Evolutionary conservation across 352 stramenopile species (phyloP).

Genomic region (Pythium aquatile): DNA sequence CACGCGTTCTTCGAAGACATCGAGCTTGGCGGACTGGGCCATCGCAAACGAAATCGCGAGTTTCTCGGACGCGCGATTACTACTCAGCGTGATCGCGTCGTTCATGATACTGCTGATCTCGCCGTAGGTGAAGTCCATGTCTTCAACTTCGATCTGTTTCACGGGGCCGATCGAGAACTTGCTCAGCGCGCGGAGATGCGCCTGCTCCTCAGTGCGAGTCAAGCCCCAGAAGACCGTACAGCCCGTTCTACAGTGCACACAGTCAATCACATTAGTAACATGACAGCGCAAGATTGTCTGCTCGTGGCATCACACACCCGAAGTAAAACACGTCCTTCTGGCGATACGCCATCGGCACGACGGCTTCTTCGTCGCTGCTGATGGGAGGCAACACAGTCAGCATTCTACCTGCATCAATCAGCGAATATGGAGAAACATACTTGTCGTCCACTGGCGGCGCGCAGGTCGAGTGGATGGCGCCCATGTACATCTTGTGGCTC

Average conservation of each 20-base stretch:
- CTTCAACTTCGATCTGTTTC: constrained; percentile 85
- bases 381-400: constrained; percentile 10
- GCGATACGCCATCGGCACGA: constrained; percentile 47
- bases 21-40: constrained; percentile 92
- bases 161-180: constrained; percentile 66
- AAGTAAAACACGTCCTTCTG: constrained; percentile 89
- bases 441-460: constrained; percentile 40
- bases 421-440: constrained; percentile 23
- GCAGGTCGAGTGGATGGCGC: constrained; percentile 76
- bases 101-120: constrained; percentile 66
- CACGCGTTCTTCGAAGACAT: constrained; percentile 91
- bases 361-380: constrained; percentile 30
- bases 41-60: constrained; percentile 92
- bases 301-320: constrained; percentile 36
- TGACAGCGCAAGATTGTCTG: background rate
- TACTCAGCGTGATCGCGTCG: constrained; percentile 85
- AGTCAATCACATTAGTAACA: background rate
- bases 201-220: constrained; percentile 74
- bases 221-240: constrained; percentile 91
- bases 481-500: constrained; percentile 88
- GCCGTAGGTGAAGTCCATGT: constrained; percentile 89
- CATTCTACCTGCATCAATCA: background rate
- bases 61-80: constrained; percentile 83
- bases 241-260: constrained; percentile 45
- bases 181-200: constrained; percentile 56